Conservation (phyloP, 805 yeast species). For the Metschnikowia similis region DNA sequence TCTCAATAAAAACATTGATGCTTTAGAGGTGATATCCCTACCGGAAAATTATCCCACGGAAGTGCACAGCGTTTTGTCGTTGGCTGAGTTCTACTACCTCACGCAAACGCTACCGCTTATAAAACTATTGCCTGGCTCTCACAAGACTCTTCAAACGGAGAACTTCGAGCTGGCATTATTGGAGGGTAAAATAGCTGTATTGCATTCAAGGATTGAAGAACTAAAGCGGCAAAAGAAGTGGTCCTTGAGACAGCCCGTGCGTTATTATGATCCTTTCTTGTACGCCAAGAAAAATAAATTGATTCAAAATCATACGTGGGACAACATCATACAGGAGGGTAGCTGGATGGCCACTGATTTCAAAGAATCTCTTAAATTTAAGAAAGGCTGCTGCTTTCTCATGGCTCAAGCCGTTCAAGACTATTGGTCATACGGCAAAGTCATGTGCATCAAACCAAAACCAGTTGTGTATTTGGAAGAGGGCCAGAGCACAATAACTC, state of each 20-base stretch:
- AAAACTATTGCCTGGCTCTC: conserved; percentile 77
- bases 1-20: conserved; percentile 23
- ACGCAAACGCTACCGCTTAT: conserved; percentile 86
- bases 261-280: conserved; percentile 62
- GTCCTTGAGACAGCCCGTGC: conserved; percentile 83
- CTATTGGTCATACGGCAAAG: conserved; percentile 73
- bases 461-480: conserved; percentile 30
- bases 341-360: conserved; percentile 81
- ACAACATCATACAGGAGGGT: conserved; percentile 66
- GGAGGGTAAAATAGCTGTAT: conserved; percentile 88
- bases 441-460: conserved; percentile 53
- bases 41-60: conserved; percentile 42
- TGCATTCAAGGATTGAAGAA: conserved; percentile 88
- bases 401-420: conserved; percentile 72
- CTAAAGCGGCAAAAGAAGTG: conserved; percentile 81
- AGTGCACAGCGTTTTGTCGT: conserved; percentile 46
- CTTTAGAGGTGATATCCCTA: conserved; percentile 34
- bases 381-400: conserved; percentile 62
- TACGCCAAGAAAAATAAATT: conserved; percentile 19
- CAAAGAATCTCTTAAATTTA: conserved; percentile 64
- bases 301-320: conserved; percentile 61
- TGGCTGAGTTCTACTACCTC: conserved; percentile 81
- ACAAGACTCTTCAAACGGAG: conserved; percentile 80
- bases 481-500: not conserved
- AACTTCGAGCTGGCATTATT: conserved; percentile 78